These are phyloP conservation scores for Acanthamoeba culbertsoni DNA, from an alignment of 208 protist species.

Conservation along the genomic window DNA sequence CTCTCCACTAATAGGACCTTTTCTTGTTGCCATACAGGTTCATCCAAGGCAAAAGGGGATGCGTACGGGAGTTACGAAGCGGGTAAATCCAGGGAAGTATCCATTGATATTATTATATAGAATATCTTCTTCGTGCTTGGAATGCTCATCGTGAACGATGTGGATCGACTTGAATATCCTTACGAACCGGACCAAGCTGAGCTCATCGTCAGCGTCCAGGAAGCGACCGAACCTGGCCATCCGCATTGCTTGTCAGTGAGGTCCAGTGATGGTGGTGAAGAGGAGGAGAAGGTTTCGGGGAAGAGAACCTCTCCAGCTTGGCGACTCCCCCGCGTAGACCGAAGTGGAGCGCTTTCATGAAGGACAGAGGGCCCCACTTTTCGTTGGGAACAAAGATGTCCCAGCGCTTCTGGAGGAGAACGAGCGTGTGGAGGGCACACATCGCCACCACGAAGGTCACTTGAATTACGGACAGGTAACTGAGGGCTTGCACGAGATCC, in stretches of 20 bases:
- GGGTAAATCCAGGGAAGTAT: slow-evolving; percentile 13
- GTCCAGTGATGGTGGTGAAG: neutral
- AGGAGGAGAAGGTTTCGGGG: neutral
- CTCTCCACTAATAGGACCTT: neutral
- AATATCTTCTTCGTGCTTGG: slow-evolving; percentile 24
- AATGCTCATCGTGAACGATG: slow-evolving; percentile 4
- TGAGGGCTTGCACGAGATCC: neutral
- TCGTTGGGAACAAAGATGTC: slow-evolving; percentile 49
- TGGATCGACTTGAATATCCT: neutral
- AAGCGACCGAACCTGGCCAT: neutral
- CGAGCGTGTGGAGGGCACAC: neutral
- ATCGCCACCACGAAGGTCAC: slow-evolving; percentile 27
- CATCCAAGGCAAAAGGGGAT: neutral
- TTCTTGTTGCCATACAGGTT: neutral
- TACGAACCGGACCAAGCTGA: neutral
- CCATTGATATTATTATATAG: neutral
- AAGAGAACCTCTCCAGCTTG: neutral
- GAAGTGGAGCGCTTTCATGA: slow-evolving; percentile 31
- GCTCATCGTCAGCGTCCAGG: neutral
- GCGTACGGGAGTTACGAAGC: neutral
- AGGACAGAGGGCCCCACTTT: slow-evolving; percentile 44
- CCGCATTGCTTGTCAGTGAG: neutral
- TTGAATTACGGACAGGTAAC: neutral
- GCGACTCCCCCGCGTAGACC: neutral
- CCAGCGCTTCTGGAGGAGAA: neutral